Conservation (phyloP, 73 alveolate species). For the Paraurostyla sp. region DNA sequence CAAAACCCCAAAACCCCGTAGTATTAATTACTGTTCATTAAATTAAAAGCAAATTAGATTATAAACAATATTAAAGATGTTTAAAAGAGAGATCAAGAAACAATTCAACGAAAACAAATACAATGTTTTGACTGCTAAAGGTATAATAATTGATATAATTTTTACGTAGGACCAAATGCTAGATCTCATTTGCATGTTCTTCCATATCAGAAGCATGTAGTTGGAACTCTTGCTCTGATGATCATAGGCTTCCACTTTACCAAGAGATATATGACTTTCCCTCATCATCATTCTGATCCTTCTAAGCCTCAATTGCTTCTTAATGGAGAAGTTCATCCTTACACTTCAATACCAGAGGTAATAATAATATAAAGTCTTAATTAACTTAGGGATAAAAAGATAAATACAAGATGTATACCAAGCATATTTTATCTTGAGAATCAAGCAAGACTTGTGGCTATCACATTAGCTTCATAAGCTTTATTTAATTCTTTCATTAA, state of each 20-base stretch:
- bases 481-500: conserved; percentile 6
- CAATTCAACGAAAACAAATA: conserved; percentile 66
- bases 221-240: conserved; percentile 34
- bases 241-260: conserved; percentile 43
- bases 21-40: too few species aligned
- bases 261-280: conserved; percentile 55
- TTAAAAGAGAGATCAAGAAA: conserved; percentile 60
- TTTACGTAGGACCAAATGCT: background rate
- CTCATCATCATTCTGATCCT: conserved; percentile 39
- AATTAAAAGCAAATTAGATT: too few species aligned
- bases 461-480: too few species aligned
- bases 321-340: conserved; percentile 65
- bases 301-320: background rate
- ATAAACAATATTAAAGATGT: conserved; percentile 58
- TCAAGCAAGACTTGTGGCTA: too few species aligned
- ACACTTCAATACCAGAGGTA: conserved; percentile 1
- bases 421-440: background rate
- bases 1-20: too few species aligned
- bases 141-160: background rate
- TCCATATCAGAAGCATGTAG: conserved; percentile 14
- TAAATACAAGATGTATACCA: background rate
- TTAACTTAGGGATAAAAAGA: too few species aligned
- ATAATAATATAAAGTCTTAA: too few species aligned
- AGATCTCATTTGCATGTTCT: background rate
- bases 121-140: conserved; percentile 48